Conservation (phyloP, 2,329 filamentous ascomycete genomes). For the Aspergillus awamori region DNA sequence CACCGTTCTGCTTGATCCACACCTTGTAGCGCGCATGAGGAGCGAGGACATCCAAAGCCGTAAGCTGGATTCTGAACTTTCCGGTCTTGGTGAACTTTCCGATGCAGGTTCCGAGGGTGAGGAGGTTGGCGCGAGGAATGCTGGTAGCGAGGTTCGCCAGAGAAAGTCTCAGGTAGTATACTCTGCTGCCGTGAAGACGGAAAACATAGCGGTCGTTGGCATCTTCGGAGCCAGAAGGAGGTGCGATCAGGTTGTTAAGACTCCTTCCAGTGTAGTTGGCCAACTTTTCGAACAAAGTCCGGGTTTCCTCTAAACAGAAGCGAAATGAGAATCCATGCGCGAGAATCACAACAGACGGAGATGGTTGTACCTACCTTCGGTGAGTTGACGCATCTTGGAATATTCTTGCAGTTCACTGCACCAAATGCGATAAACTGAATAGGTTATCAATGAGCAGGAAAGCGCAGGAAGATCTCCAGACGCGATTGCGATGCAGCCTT, state of each 20-base stretch:
- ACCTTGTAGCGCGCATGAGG: slow-evolving; percentile 94
- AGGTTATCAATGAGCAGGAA: not conserved
- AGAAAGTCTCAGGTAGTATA: slow-evolving; percentile 89
- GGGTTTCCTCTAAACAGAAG: slow-evolving; percentile 40
- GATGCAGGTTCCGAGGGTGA: slow-evolving; percentile 60
- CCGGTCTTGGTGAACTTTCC: slow-evolving; percentile 9
- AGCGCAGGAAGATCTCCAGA: not conserved
- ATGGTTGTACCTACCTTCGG: slow-evolving; percentile 51
- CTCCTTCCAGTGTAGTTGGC: slow-evolving; percentile 90
- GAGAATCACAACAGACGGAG: no score
- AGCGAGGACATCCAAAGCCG: slow-evolving; percentile 83
- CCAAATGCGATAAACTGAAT: not conserved
- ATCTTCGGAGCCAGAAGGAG: slow-evolving; percentile 65
- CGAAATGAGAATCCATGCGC: not conserved
- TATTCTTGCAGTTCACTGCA: not conserved
- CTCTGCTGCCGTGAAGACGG: slow-evolving; percentile 76
- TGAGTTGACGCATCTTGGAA: slow-evolving; percentile 72
- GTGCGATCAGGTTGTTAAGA: slow-evolving; percentile 80
- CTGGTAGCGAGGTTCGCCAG: slow-evolving; percentile 90
- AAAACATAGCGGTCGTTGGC: slow-evolving; percentile 82
- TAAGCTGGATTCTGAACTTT: slow-evolving; percentile 69
- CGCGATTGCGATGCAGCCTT: not conserved
- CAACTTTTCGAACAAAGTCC: slow-evolving; percentile 86
- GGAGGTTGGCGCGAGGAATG: slow-evolving; percentile 76
- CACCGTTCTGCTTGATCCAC: slow-evolving; percentile 94